Percentiles rank a stretch among this genome's conserved stretches.
Conservation (phyloP, 2,329 filamentous ascomycete genomes). For the Parascedosporium putredinis region DNA sequence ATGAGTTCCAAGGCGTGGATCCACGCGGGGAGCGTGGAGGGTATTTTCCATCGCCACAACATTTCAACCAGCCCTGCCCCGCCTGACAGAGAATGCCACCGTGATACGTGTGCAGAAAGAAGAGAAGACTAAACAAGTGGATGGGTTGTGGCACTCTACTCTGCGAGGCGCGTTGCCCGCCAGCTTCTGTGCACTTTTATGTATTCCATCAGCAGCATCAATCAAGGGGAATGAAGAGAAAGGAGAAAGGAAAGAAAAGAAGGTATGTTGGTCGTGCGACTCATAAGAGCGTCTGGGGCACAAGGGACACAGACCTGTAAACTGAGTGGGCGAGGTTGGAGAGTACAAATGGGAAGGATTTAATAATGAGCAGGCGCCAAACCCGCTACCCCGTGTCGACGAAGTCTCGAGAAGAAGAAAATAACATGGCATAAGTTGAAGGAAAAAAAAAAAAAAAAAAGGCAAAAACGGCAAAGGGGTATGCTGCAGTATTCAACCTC, state of each 20-base stretch:
- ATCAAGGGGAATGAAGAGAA: conserved; percentile 14
- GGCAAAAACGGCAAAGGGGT: conserved; percentile 19
- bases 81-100: no score
- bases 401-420: no score
- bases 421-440: not conserved
- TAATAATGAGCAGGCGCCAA: no score
- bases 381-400: no score
- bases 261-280: conserved; percentile 10
- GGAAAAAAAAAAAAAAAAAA: conserved; percentile 2
- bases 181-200: not conserved
- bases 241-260: conserved; percentile 11
- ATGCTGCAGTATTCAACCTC: conserved; percentile 22
- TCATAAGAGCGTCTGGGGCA: conserved; percentile 4
- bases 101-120: conserved; percentile 5
- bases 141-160: no score
- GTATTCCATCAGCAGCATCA: conserved; percentile 14
- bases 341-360: no score
- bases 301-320: no score
- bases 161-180: not conserved
- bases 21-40: conserved; percentile 5
- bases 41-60: not conserved
- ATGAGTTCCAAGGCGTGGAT: conserved; percentile 4
- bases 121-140: not conserved
- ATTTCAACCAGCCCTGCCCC: conserved; percentile 1
- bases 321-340: no score